Evolutionary conservation across 768 basidiomycete genomes (phyloP).

Genomic region (Hericium alpestre): DNA sequence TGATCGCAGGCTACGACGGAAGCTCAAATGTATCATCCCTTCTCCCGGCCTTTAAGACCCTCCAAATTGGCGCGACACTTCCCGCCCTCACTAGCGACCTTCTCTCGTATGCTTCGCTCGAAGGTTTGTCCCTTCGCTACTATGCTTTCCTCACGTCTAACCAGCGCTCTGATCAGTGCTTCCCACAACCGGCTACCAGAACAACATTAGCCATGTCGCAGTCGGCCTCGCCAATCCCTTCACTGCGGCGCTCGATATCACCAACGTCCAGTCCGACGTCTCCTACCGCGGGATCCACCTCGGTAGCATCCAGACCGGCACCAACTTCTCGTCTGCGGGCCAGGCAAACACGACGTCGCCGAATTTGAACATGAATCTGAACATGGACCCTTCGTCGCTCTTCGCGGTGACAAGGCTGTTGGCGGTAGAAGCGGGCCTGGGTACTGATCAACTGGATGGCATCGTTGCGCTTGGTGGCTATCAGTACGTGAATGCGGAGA

Average conservation of each 20-base stretch:
- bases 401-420: constrained; percentile 64
- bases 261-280: constrained; percentile 48
- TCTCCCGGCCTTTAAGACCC: constrained; percentile 46
- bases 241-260: constrained; percentile 46
- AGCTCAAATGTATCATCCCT: constrained; percentile 54
- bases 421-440: constrained; percentile 52
- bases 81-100: constrained; percentile 52
- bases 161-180: constrained; percentile 32
- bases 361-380: constrained; percentile 48
- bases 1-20: constrained; percentile 46
- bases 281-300: constrained; percentile 49
- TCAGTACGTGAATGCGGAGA: constrained; percentile 32
- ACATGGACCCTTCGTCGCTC: constrained; percentile 54
- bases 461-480: constrained; percentile 63
- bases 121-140: constrained; percentile 24
- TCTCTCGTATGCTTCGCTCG: constrained; percentile 44
- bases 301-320: constrained; percentile 46
- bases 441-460: constrained; percentile 50
- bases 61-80: constrained; percentile 44
- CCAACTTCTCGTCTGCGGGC: constrained; percentile 40
- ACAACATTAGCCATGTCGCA: constrained; percentile 56
- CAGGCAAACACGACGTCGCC: constrained; percentile 50
- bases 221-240: constrained; percentile 62
- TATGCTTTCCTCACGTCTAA: neutral
- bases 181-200: constrained; percentile 47